A percentile compares a stretch with the other conserved stretches of the same genome.
phyloP scores from a whole-genome alignment of 1,284 basidiomycete genomes.

The Caloboletus firmus region DNA sequence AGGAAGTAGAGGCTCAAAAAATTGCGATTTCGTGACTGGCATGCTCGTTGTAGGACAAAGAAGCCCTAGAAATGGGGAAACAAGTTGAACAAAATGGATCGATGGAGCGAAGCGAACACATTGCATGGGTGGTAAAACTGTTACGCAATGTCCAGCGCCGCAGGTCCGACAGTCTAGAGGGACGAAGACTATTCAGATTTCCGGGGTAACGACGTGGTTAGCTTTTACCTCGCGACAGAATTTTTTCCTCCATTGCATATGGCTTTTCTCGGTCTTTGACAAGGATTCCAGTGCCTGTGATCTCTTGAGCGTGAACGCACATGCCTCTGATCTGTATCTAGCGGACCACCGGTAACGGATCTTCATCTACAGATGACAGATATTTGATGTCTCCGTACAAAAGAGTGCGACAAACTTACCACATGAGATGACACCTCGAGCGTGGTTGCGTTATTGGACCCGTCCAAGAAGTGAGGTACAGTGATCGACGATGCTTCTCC shows the following conservation, averaged over 20 bases:
- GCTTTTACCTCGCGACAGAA: conserved; percentile 43
- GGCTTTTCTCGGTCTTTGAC: conserved; percentile 32
- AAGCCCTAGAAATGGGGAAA: not conserved
- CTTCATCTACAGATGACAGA: conserved; percentile 33
- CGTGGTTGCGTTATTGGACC: conserved; percentile 5
- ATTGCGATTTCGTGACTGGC: conserved; percentile 20
- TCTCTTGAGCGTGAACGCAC: conserved; percentile 49
- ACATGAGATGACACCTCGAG: conserved; percentile 19
- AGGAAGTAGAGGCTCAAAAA: conserved; percentile 33
- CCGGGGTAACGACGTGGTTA: not conserved
- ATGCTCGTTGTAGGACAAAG: not conserved
- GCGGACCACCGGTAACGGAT: conserved; percentile 44
- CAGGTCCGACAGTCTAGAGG: conserved; percentile 22
- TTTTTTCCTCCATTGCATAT: conserved; percentile 42
- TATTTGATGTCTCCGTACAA: not conserved
- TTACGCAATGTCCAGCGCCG: conserved; percentile 21
- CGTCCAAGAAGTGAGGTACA: conserved; percentile 27
- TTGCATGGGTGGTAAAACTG: not conserved
- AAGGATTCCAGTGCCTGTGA: conserved; percentile 38
- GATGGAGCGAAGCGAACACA: not conserved
- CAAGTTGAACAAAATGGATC: not conserved
- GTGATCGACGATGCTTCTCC: conserved; percentile 40
- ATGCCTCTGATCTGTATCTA: conserved; percentile 54
- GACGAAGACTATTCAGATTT: conserved; percentile 2
- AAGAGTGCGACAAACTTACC: conserved; percentile 4